Evolutionary conservation across 2,329 filamentous ascomycete genomes (phyloP).

Genomic region (Aspergillus sp.): DNA sequence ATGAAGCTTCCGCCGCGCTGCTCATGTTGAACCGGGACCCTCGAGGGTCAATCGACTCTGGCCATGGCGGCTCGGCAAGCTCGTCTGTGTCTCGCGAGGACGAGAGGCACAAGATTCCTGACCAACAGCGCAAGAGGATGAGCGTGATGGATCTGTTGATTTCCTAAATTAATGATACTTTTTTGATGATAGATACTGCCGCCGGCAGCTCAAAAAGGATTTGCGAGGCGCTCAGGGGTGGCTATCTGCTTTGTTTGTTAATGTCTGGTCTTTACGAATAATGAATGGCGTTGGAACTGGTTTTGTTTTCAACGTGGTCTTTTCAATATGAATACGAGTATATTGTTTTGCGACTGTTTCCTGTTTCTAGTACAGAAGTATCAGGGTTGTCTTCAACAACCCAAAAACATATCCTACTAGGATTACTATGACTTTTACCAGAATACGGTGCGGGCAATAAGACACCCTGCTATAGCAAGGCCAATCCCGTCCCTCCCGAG

Average conservation of each 20-base stretch:
- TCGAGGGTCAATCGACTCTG: conserved; percentile 48
- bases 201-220: conserved; percentile 2
- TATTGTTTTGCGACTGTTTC: neutral
- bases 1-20: conserved; percentile 81
- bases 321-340: neutral
- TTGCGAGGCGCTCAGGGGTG: neutral
- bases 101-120: conserved; percentile 5
- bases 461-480: too few species aligned
- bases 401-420: neutral
- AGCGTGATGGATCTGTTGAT: conserved; percentile 58
- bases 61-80: conserved; percentile 23
- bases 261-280: neutral
- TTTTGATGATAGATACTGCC: neutral
- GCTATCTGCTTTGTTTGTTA: neutral
- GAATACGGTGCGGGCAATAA: too few species aligned
- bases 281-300: neutral
- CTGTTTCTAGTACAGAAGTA: neutral
- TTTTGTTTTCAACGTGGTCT: neutral
- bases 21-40: conserved; percentile 85
- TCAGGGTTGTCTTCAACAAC: neutral
- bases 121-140: conserved; percentile 46
- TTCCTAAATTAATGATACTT: conserved; percentile 32
- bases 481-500: too few species aligned
- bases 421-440: neutral
- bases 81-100: conserved; percentile 8